Base-by-base conservation (phyloP, 169 alveolate genomes). In the Eimeria tenella region DNA sequence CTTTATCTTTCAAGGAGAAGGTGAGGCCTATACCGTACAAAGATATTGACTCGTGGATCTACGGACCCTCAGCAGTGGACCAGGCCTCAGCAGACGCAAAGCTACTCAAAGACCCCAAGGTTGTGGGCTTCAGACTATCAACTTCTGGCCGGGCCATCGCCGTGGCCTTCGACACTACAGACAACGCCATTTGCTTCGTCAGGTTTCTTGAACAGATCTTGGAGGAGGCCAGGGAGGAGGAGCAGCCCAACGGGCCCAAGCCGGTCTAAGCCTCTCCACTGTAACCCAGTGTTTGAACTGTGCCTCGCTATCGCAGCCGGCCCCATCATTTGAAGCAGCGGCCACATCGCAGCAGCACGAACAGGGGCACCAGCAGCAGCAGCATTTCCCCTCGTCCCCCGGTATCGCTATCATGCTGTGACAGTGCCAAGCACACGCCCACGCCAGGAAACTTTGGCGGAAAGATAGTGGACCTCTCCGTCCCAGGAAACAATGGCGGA, bases 111-210 rank as follows among this genome's bases (percentile, higher is more conserved):
- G 82, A 87, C 62, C 93, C 93, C 62, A 49, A 75, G 9, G 93
- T 87, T 10, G 93, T 87, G 25, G 93, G 93, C 31, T 87, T 87
- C n/a, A 42, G 93, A 25, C 93, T 71, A 15, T 58, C 77, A 9
- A 87, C 86, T 11, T 71, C 93, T 52, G 93, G 93, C 23, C 84
- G 93, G 0, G 93, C 93, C 19, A 87, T 87, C 13, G 93, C 93
- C 53, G 81, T 87, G 25, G 58, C 93, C 9, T 87, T 87, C 56
- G 70, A 87, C 13, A 19, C 19, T 23, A 63, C 74, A 50, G 81
- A 53, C 49, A 58, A 50, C 62, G 93, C 93, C 52, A 49, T 68
- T 50, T 87, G 86, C 73, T 87, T 87, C 52, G 93, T 87, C 3
- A 4, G 60, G n/a, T 87, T 87, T 60, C 31, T 87, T 31, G 93